phyloP scores from a whole-genome alignment of 148 eudicot species.

The Heliosperma pusillum region DNA sequence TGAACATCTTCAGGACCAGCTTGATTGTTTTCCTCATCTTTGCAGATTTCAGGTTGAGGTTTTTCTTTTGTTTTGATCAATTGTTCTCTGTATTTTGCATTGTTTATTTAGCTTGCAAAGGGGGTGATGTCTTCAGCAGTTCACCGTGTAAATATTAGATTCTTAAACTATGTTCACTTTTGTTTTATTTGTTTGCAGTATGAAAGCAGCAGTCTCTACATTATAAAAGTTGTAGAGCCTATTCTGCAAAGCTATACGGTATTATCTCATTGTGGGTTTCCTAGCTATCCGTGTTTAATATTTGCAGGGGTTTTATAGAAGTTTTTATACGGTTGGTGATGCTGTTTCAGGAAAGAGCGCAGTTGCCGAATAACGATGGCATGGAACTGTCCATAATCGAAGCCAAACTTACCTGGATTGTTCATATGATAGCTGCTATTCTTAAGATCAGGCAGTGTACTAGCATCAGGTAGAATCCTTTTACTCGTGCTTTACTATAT shows the following conservation, averaged over 20 bases:
- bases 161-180: background rate
- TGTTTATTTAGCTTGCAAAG: slow-evolving; percentile 2
- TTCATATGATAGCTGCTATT: slow-evolving; percentile 76
- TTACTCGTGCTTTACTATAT: background rate
- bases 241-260: slow-evolving; percentile 75
- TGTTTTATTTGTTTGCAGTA: slow-evolving; percentile 42
- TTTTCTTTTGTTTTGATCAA: slow-evolving; percentile 6
- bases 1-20: slow-evolving; percentile 89
- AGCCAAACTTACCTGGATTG: slow-evolving; percentile 86
- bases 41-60: slow-evolving; percentile 74
- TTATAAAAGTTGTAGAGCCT: slow-evolving; percentile 67
- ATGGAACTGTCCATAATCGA: slow-evolving; percentile 61
- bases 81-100: background rate
- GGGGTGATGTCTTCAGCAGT: background rate
- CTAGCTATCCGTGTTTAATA: slow-evolving; percentile 6
- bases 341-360: slow-evolving; percentile 58
- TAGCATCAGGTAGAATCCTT: slow-evolving; percentile 46
- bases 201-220: slow-evolving; percentile 67
- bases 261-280: slow-evolving; percentile 16
- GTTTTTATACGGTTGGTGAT: background rate
- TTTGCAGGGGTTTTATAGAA: background rate
- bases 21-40: slow-evolving; percentile 74
- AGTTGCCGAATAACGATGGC: slow-evolving; percentile 47
- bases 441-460: slow-evolving; percentile 62
- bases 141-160: background rate